Evolutionary conservation across 2,329 filamentous ascomycete species (phyloP), one percentile per base, ranked within the genome.

Genomic region (Didymella segeticola): DNA sequence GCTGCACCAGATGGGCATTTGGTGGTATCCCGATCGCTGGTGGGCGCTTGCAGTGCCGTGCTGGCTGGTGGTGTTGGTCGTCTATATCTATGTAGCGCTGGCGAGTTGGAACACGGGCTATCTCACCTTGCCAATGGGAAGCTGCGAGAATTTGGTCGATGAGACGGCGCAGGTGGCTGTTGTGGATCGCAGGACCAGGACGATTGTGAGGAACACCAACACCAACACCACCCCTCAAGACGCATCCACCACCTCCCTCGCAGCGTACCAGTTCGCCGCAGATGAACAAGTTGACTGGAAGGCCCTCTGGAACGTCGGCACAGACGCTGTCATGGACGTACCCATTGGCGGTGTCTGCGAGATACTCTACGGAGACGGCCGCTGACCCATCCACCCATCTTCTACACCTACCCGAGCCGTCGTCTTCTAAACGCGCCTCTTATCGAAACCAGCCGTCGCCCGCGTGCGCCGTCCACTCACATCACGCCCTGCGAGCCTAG

Each of bases 21-120:
- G 92, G 78, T 98, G 98, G 81, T 99, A 97, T 68, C 95, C 95
- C 1, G 92, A 97, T 74, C 86, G 95, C 41, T 99, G 95, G 95
- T 99, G 95, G 95, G 91, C 90, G 41, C 83, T 99, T 17, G 95
- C 95, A 1, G 86, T 97, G 12, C 95, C 95, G 0, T 88, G 90
- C 5, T 98, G 92, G 80, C 80, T 97, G 26, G 93, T 97, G 49
- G 93, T 95, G 83, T 78, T 88, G 38, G 81, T 98, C 27, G 83
- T 95, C 22, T 99, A 96, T 78, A 96, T 97, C 60, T 99, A 96
- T 77, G 87, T 96, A 9, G 95, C 95, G 33, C 84, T 99, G 29
- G 92, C 93, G 39, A 83, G 86, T 39, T 98, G 96, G 75, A 99
- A 99, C 74, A 89, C 89, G 1, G 90, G 91, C 65, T 90, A 93